Evolutionary conservation across 177 flowering plant genomes (phyloP), one percentile per base, ranked within the genome.

Genomic region (Vitis hybrid): DNA sequence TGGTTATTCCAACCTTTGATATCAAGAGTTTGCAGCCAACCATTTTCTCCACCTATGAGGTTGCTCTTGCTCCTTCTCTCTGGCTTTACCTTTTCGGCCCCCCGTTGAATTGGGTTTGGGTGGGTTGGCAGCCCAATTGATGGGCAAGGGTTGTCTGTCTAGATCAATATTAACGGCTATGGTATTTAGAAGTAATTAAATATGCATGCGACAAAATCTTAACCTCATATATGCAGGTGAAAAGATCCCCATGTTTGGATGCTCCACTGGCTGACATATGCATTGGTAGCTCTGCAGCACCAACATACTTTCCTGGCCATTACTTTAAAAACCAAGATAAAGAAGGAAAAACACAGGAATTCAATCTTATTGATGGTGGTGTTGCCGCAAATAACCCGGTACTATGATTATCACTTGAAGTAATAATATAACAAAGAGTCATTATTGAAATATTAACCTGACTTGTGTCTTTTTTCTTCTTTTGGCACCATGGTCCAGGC

Each of bases 301-400:
- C 88, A 29, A 82, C 85, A 9, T 77, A 64, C 62, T 72, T 84
- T 22, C 85, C 85, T 1, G 70, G 85, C 55, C 16, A 83, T 71
- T 61, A 71, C 29, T 81, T 83, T 49, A 50, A 73, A 69, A 77
- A 65, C n/a, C 12, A 65, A 63, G 76, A 77, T n/a, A n/a, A 65
- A 13, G 29, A 55, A 1, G 82, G 79, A 2, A 73, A 71, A 14
- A 65, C 18, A 2, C 52, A 56, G 31, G 76, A 77, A 59, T 84
- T 84, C 74, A 64, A 84, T 70, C 83, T 84, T 9, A 65, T 82
- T 19, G 88, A 82, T 60, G 88, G 88, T 33, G 84, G 82, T n/a
- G 78, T 84, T 4, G 78, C 73, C 26, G 84, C 79, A 10, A 78
- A 78, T 33, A 84, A 84, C 70, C 84, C 85, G 68, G 85, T 82